These are phyloP conservation scores for Mycotypha africana DNA, from an alignment of 371 early-diverging fungal genomes.

Conservation along the genomic window DNA sequence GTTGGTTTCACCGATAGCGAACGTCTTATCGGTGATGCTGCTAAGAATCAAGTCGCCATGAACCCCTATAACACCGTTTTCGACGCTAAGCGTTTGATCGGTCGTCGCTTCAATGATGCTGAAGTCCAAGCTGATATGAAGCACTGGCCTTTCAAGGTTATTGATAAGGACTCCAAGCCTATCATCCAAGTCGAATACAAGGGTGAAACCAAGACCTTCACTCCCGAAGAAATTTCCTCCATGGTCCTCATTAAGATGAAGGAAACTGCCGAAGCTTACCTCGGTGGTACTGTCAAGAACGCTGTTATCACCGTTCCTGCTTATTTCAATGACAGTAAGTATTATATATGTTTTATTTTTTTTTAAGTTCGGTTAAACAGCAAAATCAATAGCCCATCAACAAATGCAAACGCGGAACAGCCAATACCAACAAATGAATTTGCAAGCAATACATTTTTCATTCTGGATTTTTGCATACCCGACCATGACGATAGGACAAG, in stretches of 20 bases:
- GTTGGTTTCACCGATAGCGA: slow-evolving; percentile 86
- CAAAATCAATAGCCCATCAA: neutral
- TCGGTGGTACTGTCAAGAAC: slow-evolving; percentile 74
- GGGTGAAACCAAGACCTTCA: slow-evolving; percentile 80
- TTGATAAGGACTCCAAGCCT: slow-evolving; percentile 73
- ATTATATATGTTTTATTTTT: neutral
- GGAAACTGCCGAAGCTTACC: slow-evolving; percentile 85
- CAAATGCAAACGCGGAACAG: neutral
- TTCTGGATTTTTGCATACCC: too few species aligned
- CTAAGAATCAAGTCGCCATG: slow-evolving; percentile 84
- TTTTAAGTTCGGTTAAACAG: neutral
- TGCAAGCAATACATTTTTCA: too few species aligned
- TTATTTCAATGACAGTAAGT: slow-evolving; percentile 60
- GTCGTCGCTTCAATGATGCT: slow-evolving; percentile 87
- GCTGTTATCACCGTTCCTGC: slow-evolving; percentile 97
- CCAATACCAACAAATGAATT: neutral
- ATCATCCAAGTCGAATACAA: slow-evolving; percentile 74
- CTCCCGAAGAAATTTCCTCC: slow-evolving; percentile 91
- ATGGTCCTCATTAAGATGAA: slow-evolving; percentile 92
- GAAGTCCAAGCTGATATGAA: slow-evolving; percentile 90
- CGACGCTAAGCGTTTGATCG: slow-evolving; percentile 96
- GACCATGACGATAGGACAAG: too few species aligned
- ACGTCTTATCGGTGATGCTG: slow-evolving; percentile 87
- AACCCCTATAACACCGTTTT: slow-evolving; percentile 88
- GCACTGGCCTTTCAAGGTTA: slow-evolving; percentile 84